Base-by-base conservation (phyloP, 768 basidiomycete genomes). In the Tricholoma terreum region DNA sequence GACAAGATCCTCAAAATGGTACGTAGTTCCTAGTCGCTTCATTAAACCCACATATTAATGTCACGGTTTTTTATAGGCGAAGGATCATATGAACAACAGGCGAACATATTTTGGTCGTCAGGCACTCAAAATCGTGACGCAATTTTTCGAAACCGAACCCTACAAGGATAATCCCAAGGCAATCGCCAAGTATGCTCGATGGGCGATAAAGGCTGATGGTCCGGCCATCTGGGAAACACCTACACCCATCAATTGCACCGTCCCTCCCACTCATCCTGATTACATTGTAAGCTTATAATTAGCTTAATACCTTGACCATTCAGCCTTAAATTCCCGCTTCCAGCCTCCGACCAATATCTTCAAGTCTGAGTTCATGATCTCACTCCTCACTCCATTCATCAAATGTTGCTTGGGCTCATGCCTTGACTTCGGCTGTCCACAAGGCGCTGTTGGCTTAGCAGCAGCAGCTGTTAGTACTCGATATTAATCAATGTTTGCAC, bases 231-330 rank as follows among this genome's bases (percentile, higher is more conserved):
- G 19, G 21, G 30, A 30, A 30, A 30, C 30, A 50, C 49, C 49
- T 21, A 50, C 49, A 19, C 49, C 49, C 15, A n/a, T 21, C 15
- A 30, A 50, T 50, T 50, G 49, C 30, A 21, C 19, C 9, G 49
- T 31, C 17, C 19, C n/a, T n/a, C 17, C 27, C 19, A 30, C 15
- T 9, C 17, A 50, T n/a, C 21, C 19, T n/a, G 49, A 31, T 15
- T 50, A 50, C 49, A 50, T 50, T 50, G 49, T 50, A 30, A 50
- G 49, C 27, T n/a, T n/a, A n/a, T n/a, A n/a, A n/a, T 15, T 31
- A 19, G 30, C 15, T 21, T 21, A 21, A n/a, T 50, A n/a, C 30
- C 15, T 21, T 30, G 30, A 21, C 19, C 19, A n/a, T 30, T 17
- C 49, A n/a, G 19, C 49, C 19, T 30, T 22, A n/a, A 31, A n/a